Evolutionary conservation across 2,329 filamentous ascomycete genomes (phyloP), one percentile per base, ranked within the genome.

Genomic region (Arthroderma sp.): DNA sequence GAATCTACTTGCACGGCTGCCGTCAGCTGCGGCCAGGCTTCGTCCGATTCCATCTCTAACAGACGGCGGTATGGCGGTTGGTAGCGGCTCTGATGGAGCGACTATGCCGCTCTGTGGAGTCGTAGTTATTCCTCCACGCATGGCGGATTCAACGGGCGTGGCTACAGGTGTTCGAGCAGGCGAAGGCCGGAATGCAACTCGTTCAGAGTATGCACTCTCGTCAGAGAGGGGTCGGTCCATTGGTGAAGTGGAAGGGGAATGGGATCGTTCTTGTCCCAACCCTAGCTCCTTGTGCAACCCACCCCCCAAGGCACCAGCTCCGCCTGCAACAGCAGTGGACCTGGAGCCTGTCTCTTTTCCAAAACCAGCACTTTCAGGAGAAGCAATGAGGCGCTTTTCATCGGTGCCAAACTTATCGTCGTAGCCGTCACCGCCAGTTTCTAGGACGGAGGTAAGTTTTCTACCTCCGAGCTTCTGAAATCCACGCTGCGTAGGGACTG

Each of bases 401-500:
- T 68, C 70, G 21, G 65, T 65, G 66, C 60, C 61, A 33, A 61
- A 63, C 17, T 56, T 54, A 19, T 71, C 71, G 28, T 74, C 74
- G 61, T 72, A 77, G 1, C 74, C 74, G 60, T 77, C 74, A 28
- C 75, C 75, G 9, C 74, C 74, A 23, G 72, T 71, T 17, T 69
- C 69, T n/a, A 77, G 66, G 2, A 76, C 75, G 2, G 75, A 72
- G 13, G 71, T 68, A 17, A 78, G 71, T 58, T 78, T 78, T 28
- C 76, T 68, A 9, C 76, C 76, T 6, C 74, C 74, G 23, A 78
- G 70, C 61, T 76, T 76, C 59, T 77, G 75, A 60, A 78, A 78
- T 2, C 76, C 75, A 7, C 74, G 72, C 59, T 77, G 75, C 53
- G 71, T 72, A 6, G 70, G 63, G 17, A 60, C 64, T 1, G 71